Evolutionary conservation across 352 stramenopile genomes (phyloP).

Genomic region (Globisporangium cystogenes): DNA sequence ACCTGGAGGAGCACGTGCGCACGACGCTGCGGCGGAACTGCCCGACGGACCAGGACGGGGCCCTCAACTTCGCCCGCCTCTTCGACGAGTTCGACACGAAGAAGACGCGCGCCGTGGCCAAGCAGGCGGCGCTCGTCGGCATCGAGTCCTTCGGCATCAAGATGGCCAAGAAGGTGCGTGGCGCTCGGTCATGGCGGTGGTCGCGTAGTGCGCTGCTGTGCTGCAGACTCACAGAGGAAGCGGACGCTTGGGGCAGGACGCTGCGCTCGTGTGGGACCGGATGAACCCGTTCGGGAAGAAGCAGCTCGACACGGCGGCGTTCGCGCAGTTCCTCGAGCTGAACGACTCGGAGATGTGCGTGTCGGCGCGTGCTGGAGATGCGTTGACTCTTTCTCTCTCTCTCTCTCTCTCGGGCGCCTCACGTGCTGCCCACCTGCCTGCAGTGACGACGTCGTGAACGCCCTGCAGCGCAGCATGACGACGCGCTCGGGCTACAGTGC

Average conservation of each 20-base stretch:
- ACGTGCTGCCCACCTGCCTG: too few species aligned
- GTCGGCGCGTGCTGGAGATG: too few species aligned
- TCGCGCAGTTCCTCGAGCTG: constrained; percentile 65
- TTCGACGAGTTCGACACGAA: constrained; percentile 80
- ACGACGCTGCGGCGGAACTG: constrained; percentile 66
- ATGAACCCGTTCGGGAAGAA: constrained; percentile 62
- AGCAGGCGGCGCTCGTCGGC: constrained; percentile 36
- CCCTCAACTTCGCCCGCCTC: constrained; percentile 63
- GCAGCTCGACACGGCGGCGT: constrained; percentile 43
- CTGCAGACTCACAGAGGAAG: too few species aligned
- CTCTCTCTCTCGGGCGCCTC: too few species aligned
- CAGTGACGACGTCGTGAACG: constrained; percentile 64
- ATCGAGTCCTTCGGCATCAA: constrained; percentile 73
- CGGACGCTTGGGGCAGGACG: constrained; percentile 21
- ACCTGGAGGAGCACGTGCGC: constrained; percentile 63
- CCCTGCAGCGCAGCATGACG: constrained; percentile 63
- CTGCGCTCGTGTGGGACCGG: constrained; percentile 56
- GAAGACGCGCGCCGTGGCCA: constrained; percentile 42
- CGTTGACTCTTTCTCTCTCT: constrained; percentile 1
- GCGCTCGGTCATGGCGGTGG: too few species aligned
- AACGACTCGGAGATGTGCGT: constrained; percentile 76
- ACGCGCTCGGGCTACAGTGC: constrained; percentile 48
- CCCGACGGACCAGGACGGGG: constrained; percentile 66
- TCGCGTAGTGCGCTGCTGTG: too few species aligned
- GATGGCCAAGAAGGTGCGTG: constrained; percentile 59